phyloP scores from a whole-genome alignment of 1,139 yeast genomes.

The Sugiyamaella neomexicana region DNA sequence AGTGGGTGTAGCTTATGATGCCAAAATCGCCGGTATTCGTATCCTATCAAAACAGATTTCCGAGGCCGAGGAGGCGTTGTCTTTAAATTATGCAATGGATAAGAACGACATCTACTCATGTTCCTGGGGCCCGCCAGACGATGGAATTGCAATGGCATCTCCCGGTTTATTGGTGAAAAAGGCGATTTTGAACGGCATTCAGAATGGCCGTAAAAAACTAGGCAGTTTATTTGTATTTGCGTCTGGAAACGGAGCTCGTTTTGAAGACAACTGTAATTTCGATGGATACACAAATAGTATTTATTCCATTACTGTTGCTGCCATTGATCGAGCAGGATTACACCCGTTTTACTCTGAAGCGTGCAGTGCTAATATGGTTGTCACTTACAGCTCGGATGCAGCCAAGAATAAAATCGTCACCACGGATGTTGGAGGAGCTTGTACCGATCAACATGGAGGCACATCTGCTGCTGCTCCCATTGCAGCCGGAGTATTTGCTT shows the following conservation, averaged over 20 bases:
- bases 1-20: slow-evolving; percentile 86
- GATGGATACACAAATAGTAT: slow-evolving; percentile 98
- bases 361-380: slow-evolving; percentile 95
- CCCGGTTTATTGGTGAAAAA: slow-evolving; percentile 77
- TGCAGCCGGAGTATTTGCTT: slow-evolving; percentile 90
- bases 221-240: slow-evolving; percentile 96
- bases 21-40: slow-evolving; percentile 87
- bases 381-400: slow-evolving; percentile 89
- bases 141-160: slow-evolving; percentile 81
- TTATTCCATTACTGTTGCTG: slow-evolving; percentile 92
- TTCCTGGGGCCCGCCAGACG: slow-evolving; percentile 98
- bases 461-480: slow-evolving; percentile 99
- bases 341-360: slow-evolving; percentile 92
- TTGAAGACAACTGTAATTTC: slow-evolving; percentile 88
- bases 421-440: slow-evolving; percentile 71
- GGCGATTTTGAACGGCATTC: slow-evolving; percentile 82
- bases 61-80: slow-evolving; percentile 86
- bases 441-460: slow-evolving; percentile 84
- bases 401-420: slow-evolving; percentile 89
- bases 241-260: slow-evolving; percentile 87
- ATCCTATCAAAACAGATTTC: slow-evolving; percentile 80
- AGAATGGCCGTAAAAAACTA: slow-evolving; percentile 74
- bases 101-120: slow-evolving; percentile 90
- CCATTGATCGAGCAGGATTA: slow-evolving; percentile 78
- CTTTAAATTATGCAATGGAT: slow-evolving; percentile 76